Evolutionary conservation across 2,329 filamentous ascomycete genomes (phyloP), one percentile per base, ranked within the genome.

Genomic region (Sarocladium strictum): DNA sequence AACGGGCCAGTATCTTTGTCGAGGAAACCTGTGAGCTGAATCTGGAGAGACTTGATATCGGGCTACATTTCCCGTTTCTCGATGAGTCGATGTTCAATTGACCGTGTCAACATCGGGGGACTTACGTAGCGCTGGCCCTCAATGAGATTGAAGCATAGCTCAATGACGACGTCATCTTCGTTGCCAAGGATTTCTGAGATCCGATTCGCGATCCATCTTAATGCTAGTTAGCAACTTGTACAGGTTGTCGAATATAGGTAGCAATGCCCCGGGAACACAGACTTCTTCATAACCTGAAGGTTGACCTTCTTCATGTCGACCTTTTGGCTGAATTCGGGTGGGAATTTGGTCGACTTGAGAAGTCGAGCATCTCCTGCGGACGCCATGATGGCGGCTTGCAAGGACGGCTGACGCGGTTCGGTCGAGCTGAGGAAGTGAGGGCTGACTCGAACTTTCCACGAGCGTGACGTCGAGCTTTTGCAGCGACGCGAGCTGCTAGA

Each of bases 231-330:
- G 54, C 37, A 14, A 11, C 14, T 43, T n/a, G n/a, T n/a, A n/a
- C n/a, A n/a, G n/a, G n/a, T n/a, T n/a, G n/a, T n/a, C n/a, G n/a
- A n/a, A n/a, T n/a, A n/a, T n/a, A n/a, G n/a, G n/a, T n/a, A 14
- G 40, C 15, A 3, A 26, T 6, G 23, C 23, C 26, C 5, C 10
- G 49, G 19, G 11, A 24, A 35, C 57, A 73, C 85, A 66, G 68
- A 95, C 89, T 94, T 96, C 80, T 97, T 97, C 85, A 99, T 96
- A 55, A 99, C 89, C 70, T 96, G 90, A 52, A 96, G 78, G 68
- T 99, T 97, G 71, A 99, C 91, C 76, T 97, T 97, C 63, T 86
- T 84, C 83, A 95, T 96, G 76, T 99, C 92, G 60, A 99, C 94
- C 76, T 97, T 97, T 68, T 89, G 85, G 67, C 83, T 93, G 74